Conservation (phyloP, 2,329 filamentous ascomycete genomes). For the Trichoderma afroharzianum region DNA sequence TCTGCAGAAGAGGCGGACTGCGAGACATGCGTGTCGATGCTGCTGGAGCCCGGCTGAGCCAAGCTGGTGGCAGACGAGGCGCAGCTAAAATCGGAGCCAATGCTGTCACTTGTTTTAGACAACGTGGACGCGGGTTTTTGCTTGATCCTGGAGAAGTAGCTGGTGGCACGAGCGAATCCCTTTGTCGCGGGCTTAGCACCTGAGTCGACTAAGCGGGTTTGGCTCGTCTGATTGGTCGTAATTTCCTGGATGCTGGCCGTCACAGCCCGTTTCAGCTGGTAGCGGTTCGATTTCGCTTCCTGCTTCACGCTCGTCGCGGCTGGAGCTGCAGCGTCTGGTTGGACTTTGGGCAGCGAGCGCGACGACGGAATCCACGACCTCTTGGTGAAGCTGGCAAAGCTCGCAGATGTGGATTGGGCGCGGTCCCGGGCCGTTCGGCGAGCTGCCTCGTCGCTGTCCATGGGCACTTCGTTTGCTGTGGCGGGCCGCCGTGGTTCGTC, state of each 20-base stretch:
- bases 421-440: slow-evolving; percentile 33
- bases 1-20: slow-evolving; percentile 37
- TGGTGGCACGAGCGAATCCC: slow-evolving; percentile 42
- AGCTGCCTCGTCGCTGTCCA: slow-evolving; percentile 21
- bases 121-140: slow-evolving; percentile 44
- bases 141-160: slow-evolving; percentile 50
- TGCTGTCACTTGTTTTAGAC: slow-evolving; percentile 36
- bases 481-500: slow-evolving; percentile 24
- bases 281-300: slow-evolving; percentile 25
- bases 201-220: slow-evolving; percentile 32
- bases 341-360: slow-evolving; percentile 43
- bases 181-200: slow-evolving; percentile 34
- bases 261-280: slow-evolving; percentile 26
- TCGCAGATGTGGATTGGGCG: slow-evolving; percentile 40
- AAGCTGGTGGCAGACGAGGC: slow-evolving; percentile 47
- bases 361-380: slow-evolving; percentile 51
- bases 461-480: slow-evolving; percentile 20
- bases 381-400: slow-evolving; percentile 48
- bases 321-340: slow-evolving; percentile 27
- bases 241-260: slow-evolving; percentile 30
- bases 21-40: slow-evolving; percentile 35
- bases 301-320: slow-evolving; percentile 24
- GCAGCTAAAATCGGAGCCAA: slow-evolving; percentile 42
- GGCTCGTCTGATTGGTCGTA: slow-evolving; percentile 25
- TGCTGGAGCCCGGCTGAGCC: slow-evolving; percentile 39